Base-by-base conservation (phyloP, 1,284 basidiomycete species). In the Rhodotorula sp. region DNA sequence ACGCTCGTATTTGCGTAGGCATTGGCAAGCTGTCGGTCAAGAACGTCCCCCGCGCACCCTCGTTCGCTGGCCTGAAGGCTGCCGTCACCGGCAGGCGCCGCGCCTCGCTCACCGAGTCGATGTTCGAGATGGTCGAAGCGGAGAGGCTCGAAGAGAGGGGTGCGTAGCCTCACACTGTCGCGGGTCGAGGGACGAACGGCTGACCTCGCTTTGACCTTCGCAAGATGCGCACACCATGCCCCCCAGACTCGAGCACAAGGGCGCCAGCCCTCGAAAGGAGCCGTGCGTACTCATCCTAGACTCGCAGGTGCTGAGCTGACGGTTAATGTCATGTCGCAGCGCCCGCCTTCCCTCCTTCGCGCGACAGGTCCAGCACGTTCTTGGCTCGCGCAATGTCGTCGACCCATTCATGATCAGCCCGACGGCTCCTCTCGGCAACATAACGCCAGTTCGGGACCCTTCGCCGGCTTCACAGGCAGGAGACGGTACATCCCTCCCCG, bases 1-100 rank as follows among this genome's bases (percentile, higher is more conserved):
- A 20, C 15, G 3, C 10, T 16, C 15, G 2, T 50, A 7, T 16
- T 28, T 26, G 1, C 24, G 9, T 44, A 67, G 64, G 55, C 5
- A 5, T 73, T 5, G 67, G 69, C 40, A 68, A 70, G 59, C 55
- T 73, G 2, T 68, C 66, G 9, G 24, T 48, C 10, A 53, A 60
- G 54, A 40, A 47, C 30, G 34, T 70, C 10, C 65, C 56, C 30
- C 59, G 54, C 24, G 47, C 69, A 16, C 62, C 72, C 8, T 53
- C 58, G 8, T 59, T 72, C 60, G 28, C 55, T 6, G 60, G 64
- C 11, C 30, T 69, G 46, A 72, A 67, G 51, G 26, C 20, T 16
- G 62, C 66, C 1, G 2, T 68, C 37, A 30, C 50, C 2, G 31
- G 57, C 2, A 30, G 11, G 10, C 65, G 62, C 5, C 68, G 62